Evolutionary conservation across 2,329 filamentous ascomycete species (phyloP).

Genomic region (Aspergillus proliferans): DNA sequence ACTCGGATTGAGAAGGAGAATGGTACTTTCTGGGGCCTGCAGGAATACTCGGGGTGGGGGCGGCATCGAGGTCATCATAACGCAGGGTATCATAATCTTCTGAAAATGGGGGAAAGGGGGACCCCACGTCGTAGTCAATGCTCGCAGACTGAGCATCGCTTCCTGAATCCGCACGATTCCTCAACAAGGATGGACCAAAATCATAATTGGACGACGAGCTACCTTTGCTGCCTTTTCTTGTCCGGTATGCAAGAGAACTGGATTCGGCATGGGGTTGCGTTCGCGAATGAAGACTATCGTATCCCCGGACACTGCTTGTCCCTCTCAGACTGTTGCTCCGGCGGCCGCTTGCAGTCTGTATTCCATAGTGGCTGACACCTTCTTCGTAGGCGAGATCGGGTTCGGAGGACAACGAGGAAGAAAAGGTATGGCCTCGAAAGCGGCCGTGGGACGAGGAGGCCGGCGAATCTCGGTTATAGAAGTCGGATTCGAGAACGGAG

Average conservation of each 20-base stretch:
- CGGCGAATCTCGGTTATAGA: slow-evolving; percentile 23
- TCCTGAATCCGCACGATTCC: slow-evolving; percentile 25
- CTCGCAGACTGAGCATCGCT: slow-evolving; percentile 38
- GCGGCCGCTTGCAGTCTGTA: slow-evolving; percentile 45
- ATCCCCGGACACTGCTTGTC: slow-evolving; percentile 56
- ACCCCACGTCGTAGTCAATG: slow-evolving; percentile 37
- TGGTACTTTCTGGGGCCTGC: slow-evolving; percentile 62
- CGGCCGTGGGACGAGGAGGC: slow-evolving; percentile 34
- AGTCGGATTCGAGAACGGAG: slow-evolving; percentile 36
- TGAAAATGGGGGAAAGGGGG: slow-evolving; percentile 18
- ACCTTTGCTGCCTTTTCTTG: slow-evolving; percentile 63
- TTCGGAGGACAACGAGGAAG: slow-evolving; percentile 55
- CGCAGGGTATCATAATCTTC: slow-evolving; percentile 18
- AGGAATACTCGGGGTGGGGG: slow-evolving; percentile 78
- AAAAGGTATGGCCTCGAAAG: slow-evolving; percentile 54
- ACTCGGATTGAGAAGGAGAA: slow-evolving; percentile 28
- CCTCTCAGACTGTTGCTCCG: slow-evolving; percentile 66
- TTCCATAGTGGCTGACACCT: slow-evolving; percentile 34
- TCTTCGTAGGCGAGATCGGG: slow-evolving; percentile 41
- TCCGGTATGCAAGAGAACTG: slow-evolving; percentile 23
- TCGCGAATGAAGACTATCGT: slow-evolving; percentile 34
- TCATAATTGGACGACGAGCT: slow-evolving; percentile 76
- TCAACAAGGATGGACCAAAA: slow-evolving; percentile 47
- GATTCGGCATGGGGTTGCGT: slow-evolving; percentile 24
- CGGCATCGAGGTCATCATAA: slow-evolving; percentile 63